phyloP scores from a whole-genome alignment of 176 grass and related monocot genomes.

The Dactylis glomerata region DNA sequence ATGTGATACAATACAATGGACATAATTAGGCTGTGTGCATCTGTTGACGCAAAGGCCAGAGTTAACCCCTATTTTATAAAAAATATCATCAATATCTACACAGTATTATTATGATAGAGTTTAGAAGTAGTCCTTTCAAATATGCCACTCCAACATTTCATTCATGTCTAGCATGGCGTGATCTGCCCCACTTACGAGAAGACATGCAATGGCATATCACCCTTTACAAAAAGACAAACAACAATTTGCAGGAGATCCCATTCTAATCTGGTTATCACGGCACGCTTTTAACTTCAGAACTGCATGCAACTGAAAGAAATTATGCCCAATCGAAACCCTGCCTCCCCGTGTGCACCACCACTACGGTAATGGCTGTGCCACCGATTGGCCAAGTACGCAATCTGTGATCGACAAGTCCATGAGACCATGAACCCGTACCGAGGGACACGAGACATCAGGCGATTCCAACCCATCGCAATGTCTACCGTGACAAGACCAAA shows the following conservation, averaged over 20 bases:
- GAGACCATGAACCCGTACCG: constrained; percentile 7
- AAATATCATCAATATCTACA: no score
- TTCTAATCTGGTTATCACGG: not conserved
- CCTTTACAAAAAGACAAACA: not conserved
- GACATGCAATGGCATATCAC: not conserved
- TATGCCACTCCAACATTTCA: not conserved
- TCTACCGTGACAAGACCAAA: constrained; percentile 41
- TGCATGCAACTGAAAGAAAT: not conserved
- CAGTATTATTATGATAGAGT: no score
- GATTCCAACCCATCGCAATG: constrained; percentile 16
- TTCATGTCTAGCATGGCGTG: not conserved
- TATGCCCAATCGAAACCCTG: not conserved
- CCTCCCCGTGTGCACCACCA: not conserved
- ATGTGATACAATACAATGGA: no score
- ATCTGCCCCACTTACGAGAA: constrained; percentile 14
- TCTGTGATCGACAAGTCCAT: constrained; percentile 33
- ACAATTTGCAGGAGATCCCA: not conserved
- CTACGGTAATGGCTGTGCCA: constrained; percentile 30
- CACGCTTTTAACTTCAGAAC: constrained; percentile 1
- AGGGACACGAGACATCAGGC: constrained; percentile 6
- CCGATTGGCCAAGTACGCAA: constrained; percentile 13
- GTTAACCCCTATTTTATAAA: no score
- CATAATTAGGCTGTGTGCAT: no score
- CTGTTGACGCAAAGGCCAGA: no score
- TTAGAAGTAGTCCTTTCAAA: not conserved